Conservation (phyloP, 768 basidiomycete species). For the Auriscalpium microsporum region DNA sequence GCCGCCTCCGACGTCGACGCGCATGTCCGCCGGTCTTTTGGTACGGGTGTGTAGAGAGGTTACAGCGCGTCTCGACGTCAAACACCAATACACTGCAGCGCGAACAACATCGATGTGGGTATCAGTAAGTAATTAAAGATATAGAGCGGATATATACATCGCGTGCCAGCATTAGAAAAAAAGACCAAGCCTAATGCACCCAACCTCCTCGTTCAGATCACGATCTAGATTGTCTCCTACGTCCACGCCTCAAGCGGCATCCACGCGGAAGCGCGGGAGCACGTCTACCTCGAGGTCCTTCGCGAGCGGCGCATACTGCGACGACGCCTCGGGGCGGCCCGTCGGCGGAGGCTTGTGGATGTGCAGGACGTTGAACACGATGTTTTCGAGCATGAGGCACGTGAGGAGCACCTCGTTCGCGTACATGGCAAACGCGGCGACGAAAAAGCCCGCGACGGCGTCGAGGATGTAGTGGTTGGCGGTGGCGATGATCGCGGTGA, state of each 20-base stretch:
- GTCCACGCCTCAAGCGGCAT: background rate
- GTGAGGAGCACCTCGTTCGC: slow-evolving; percentile 3
- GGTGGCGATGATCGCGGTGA: slow-evolving; percentile 7
- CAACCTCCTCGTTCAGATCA: too few species aligned
- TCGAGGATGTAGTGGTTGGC: slow-evolving; percentile 11
- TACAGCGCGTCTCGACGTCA: too few species aligned
- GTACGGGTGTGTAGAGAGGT: too few species aligned
- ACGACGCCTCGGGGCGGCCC: background rate
- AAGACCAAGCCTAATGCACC: too few species aligned
- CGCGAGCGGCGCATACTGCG: background rate
- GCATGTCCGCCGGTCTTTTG: too few species aligned
- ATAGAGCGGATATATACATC: too few species aligned
- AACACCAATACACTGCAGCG: too few species aligned
- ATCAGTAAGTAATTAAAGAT: too few species aligned
- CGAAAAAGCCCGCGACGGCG: slow-evolving; percentile 2
- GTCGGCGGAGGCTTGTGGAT: slow-evolving; percentile 4
- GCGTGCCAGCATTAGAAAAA: too few species aligned
- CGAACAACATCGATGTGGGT: too few species aligned
- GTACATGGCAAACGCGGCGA: slow-evolving; percentile 1
- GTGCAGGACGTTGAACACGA: background rate
- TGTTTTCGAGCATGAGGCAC: slow-evolving; percentile 5
- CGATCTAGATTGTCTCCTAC: too few species aligned
- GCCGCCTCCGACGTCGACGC: too few species aligned
- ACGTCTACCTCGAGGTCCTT: background rate
- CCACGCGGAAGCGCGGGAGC: slow-evolving; percentile 1